Evolutionary conservation across 2,329 filamentous ascomycete genomes (phyloP).

Genomic region (Nemania sp.): DNA sequence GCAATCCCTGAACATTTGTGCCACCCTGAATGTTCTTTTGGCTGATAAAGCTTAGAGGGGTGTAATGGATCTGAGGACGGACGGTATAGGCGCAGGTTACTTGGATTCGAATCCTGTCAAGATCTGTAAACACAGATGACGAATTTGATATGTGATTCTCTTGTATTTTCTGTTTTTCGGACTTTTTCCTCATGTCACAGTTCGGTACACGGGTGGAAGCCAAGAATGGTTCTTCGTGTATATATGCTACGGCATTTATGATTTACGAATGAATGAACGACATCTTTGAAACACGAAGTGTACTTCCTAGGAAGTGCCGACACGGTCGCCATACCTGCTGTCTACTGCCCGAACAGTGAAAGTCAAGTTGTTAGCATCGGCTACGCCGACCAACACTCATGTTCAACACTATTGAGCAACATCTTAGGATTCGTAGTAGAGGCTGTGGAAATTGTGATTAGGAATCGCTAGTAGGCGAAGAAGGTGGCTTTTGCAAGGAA

Average conservation of each 20-base stretch:
- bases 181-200: slow-evolving; percentile 10
- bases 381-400: slow-evolving; percentile 26
- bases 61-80: slow-evolving; percentile 6
- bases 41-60: slow-evolving; percentile 4
- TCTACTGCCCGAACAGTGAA: slow-evolving; percentile 11
- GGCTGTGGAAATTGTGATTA: slow-evolving; percentile 13
- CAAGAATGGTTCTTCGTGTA: slow-evolving; percentile 4
- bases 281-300: not conserved
- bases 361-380: slow-evolving; percentile 29
- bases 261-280: slow-evolving; percentile 22
- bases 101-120: slow-evolving; percentile 23
- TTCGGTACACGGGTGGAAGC: slow-evolving; percentile 10
- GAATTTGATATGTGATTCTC: not conserved
- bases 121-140: slow-evolving; percentile 4
- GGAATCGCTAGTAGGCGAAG: not conserved
- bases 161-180: not conserved
- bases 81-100: slow-evolving; percentile 14
- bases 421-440: slow-evolving; percentile 23
- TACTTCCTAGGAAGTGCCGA: not conserved
- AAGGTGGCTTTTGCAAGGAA: slow-evolving; percentile 1
- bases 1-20: slow-evolving; percentile 6
- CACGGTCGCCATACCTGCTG: not conserved
- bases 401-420: slow-evolving; percentile 21
- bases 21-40: slow-evolving; percentile 1
- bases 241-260: slow-evolving; percentile 17